Base-by-base conservation (phyloP, 2,329 filamentous ascomycete genomes). In the Pseudogymnoascus sp. region DNA sequence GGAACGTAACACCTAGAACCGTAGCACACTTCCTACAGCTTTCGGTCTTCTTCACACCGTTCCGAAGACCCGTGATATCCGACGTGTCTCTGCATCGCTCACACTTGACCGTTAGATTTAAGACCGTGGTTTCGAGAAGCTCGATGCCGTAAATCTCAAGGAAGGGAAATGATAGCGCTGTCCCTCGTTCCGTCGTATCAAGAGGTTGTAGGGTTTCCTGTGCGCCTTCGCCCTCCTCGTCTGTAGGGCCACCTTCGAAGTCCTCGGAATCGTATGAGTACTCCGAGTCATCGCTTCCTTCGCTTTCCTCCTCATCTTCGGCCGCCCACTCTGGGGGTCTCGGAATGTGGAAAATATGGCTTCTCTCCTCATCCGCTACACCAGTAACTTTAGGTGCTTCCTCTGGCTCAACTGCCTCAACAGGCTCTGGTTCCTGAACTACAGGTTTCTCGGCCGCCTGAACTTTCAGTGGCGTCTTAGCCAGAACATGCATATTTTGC, bases 111-210 rank as follows among this genome's bases (percentile, higher is more conserved):
- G 83, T 88, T 66, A 95, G 78, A 64, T 83, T 86, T 33, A 95
- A 77, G 23, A 83, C 79, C 0, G 82, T 78, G 1, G 93, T 75
- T 68, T 93, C 86, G 7, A 96, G 79, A 1, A 95, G 76, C 70
- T 95, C 90, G 65, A 95, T 88, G 38, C 88, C 84, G 71, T 91
- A 83, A 1, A 96, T 82, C 70, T 93, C 89, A 64, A 95, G 77
- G 26, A 83, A 86, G 0, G 91, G 91, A 69, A 95, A 91, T 0
- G 88, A 91, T 7, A 96, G 79, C 62, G 89, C 84, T n/a, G 90
- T 88, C 23, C 90, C 90, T 62, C 82, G 80, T 70, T 91, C 89
- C n/a, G 68, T 56, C 17, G 50, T 56, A 17, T 56, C 50, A 2
- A 56, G 50, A 35, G 29, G n/a, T 15, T 56, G 9, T 1, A 10